A percentile compares a stretch with the other conserved stretches of the same genome.
Conservation (phyloP, 1,139 yeast species). For the Barnettozyma hawaiiensis region DNA sequence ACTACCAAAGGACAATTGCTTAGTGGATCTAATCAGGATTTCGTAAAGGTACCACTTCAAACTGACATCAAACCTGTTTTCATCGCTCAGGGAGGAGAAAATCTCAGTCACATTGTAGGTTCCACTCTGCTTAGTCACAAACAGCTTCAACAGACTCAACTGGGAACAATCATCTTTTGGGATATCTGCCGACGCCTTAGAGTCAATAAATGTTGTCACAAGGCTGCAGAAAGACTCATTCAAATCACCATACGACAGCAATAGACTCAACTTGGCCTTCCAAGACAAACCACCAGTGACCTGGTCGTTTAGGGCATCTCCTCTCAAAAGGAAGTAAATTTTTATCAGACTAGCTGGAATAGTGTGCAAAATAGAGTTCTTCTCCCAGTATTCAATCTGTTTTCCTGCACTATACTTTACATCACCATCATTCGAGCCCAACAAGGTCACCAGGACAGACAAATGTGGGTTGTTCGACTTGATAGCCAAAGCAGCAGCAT, state of each 20-base stretch:
- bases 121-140: slow-evolving; percentile 32
- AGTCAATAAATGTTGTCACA: slow-evolving; percentile 28
- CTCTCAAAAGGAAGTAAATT: slow-evolving; percentile 62
- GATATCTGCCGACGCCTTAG: slow-evolving; percentile 19
- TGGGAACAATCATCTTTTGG: slow-evolving; percentile 28
- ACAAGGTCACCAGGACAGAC: slow-evolving; percentile 60
- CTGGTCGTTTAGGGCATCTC: slow-evolving; percentile 38
- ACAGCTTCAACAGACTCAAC: slow-evolving; percentile 38
- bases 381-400: slow-evolving; percentile 66
- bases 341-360: slow-evolving; percentile 52
- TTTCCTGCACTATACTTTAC: slow-evolving; percentile 49
- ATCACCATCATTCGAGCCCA: slow-evolving; percentile 61
- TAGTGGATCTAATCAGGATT: slow-evolving; percentile 33
- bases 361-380: slow-evolving; percentile 33
- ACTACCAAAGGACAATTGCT: slow-evolving; percentile 21
- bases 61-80: slow-evolving; percentile 30
- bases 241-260: slow-evolving; percentile 55
- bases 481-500: slow-evolving; percentile 59
- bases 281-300: slow-evolving; percentile 53
- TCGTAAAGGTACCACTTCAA: slow-evolving; percentile 54
- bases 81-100: slow-evolving; percentile 21
- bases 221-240: slow-evolving; percentile 35
- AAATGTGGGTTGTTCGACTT: slow-evolving; percentile 59
- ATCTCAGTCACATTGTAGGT: slow-evolving; percentile 17
- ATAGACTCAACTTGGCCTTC: slow-evolving; percentile 55